Conservation (phyloP, 2,329 filamentous ascomycete genomes). For the Paraphoma chrysanthemicola region DNA sequence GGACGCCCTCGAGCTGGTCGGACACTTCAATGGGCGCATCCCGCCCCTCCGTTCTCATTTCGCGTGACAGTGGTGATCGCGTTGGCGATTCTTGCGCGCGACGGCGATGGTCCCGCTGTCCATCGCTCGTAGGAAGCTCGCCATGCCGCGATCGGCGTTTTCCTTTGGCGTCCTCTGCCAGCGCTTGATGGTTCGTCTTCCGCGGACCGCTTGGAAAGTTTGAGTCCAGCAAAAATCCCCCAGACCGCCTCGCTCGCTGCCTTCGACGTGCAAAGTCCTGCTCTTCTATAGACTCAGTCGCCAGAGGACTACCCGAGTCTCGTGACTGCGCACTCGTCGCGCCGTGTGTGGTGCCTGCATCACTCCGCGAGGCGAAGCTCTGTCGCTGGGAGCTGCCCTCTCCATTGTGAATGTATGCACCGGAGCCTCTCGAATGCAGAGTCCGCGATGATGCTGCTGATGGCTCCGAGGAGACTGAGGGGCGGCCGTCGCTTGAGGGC, state of each 20-base stretch:
- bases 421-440: conserved; percentile 36
- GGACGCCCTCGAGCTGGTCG: conserved; percentile 10
- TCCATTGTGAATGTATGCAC: conserved; percentile 30
- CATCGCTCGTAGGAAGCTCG: conserved; percentile 31
- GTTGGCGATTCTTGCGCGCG: conserved; percentile 13
- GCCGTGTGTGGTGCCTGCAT: conserved; percentile 13
- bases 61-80: conserved; percentile 29
- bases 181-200: conserved; percentile 31
- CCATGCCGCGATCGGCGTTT: conserved; percentile 48
- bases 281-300: conserved; percentile 32
- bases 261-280: conserved; percentile 42
- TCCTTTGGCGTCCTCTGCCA: conserved; percentile 41
- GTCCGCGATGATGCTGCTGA: conserved; percentile 43
- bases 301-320: conserved; percentile 22
- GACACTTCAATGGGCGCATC: conserved; percentile 4
- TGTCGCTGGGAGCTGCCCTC: conserved; percentile 36
- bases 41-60: conserved; percentile 17
- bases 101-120: conserved; percentile 45
- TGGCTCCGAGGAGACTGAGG: conserved; percentile 41
- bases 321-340: conserved; percentile 1
- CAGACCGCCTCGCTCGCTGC: conserved; percentile 42
- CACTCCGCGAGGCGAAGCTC: conserved; percentile 22
- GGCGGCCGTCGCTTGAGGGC: conserved; percentile 42
- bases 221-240: conserved; percentile 56
- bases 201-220: conserved; percentile 39